Conservation (phyloP, 2,329 filamentous ascomycete species). For the Cercospora beticola region DNA sequence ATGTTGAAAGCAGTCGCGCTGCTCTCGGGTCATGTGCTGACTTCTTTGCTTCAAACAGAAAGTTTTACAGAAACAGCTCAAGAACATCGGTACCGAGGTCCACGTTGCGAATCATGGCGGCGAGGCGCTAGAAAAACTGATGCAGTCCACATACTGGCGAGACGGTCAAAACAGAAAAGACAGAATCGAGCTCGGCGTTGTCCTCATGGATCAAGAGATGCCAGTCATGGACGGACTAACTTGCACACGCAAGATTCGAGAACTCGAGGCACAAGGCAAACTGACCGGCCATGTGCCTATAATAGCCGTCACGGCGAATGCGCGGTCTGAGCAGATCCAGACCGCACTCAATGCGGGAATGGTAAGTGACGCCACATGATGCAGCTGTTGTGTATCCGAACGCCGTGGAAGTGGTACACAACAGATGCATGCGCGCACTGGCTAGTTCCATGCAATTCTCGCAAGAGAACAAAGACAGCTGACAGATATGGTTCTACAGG, state of each 20-base stretch:
- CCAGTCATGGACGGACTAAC: constrained; percentile 67
- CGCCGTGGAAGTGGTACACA: background rate
- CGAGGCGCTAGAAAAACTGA: constrained; percentile 48
- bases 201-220: constrained; percentile 83
- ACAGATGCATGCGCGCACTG: background rate
- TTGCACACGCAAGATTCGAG: constrained; percentile 67
- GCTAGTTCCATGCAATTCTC: background rate
- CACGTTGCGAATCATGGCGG: constrained; percentile 52
- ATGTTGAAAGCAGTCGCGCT: background rate
- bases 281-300: constrained; percentile 69
- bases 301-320: constrained; percentile 81
- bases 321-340: constrained; percentile 69
- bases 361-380: constrained; percentile 38
- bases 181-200: constrained; percentile 46
- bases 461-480: constrained; percentile 17
- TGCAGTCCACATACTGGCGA: constrained; percentile 45
- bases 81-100: constrained; percentile 49
- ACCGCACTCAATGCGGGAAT: constrained; percentile 71
- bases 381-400: background rate
- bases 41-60: constrained; percentile 41
- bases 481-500: constrained; percentile 35
- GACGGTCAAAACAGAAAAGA: constrained; percentile 25
- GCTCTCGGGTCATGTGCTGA: background rate
- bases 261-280: constrained; percentile 62
- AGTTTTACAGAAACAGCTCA: constrained; percentile 52